Base-by-base conservation (phyloP, 2,329 filamentous ascomycete species). In the Aureobasidium sp. region DNA sequence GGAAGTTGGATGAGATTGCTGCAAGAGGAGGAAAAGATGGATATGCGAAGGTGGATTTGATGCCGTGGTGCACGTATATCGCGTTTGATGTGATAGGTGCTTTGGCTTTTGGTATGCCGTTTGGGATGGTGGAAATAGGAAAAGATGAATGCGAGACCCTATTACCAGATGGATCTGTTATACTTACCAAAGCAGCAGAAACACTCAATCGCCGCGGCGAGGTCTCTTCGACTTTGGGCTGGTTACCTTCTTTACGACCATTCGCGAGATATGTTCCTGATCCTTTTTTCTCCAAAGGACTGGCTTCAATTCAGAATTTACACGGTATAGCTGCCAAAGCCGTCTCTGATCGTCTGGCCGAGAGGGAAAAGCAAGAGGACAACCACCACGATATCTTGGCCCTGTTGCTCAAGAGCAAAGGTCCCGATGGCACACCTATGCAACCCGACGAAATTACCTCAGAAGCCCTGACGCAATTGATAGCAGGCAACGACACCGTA, bases 401-500 rank as follows among this genome's bases (percentile, higher is more conserved):
- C 17, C 68, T 70, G 48, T 66, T 73, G 8, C 63, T 72, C 11
- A 66, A 69, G 35, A 69, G 69, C 14, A 70, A 69, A 50, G 71
- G 71, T 53, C 56, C 66, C 1, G 67, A 66, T 37, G 70, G 70
- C 15, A 62, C 66, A 15, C 70, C 69, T 1, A 69, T 73, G 68
- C 65, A 66, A 19, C 64, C 66, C 5, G 62, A 66, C 9, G 70
- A 73, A 39, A 63, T 73, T 8, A 66, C 67, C 15, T 70, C 71
- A 8, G 71, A 73, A 61, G 70, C 71, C 4, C 61, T 73, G 24
- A 73, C 71, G 1, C 67, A 72, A 49, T 63, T 73, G 1, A 73
- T 73, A n/a, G 71, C 71, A 17, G 71, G 71, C 8, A 70, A 68
- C n/a, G 71, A 73, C 45, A 73, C 71, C 4, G 69, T 71, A 7